Percentiles rank a stretch among this genome's conserved stretches.
Evolutionary conservation across 108 stramenopile species (phyloP).

Genomic region (Fistulifera pelliculosa): DNA sequence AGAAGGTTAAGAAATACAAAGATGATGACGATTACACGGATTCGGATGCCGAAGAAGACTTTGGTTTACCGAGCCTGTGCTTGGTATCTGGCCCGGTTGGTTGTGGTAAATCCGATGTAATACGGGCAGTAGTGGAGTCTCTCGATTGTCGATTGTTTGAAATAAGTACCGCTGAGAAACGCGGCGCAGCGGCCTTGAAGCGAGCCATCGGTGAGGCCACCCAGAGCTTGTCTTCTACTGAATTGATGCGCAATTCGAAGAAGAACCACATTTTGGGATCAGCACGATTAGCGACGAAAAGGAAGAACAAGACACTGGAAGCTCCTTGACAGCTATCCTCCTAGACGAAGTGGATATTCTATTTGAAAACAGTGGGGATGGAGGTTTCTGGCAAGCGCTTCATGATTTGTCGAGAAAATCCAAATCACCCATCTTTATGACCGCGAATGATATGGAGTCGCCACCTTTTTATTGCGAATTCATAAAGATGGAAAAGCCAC

Average conservation of each 20-base stretch:
- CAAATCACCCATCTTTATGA: slow-evolving; percentile 76
- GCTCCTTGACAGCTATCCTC: slow-evolving; percentile 54
- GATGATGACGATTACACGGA: slow-evolving; percentile 37
- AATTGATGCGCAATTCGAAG: slow-evolving; percentile 18
- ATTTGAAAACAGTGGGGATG: slow-evolving; percentile 55
- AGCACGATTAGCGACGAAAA: slow-evolving; percentile 22
- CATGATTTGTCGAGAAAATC: slow-evolving; percentile 35
- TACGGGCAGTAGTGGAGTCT: slow-evolving; percentile 56
- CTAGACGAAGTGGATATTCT: slow-evolving; percentile 81
- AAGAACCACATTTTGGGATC: slow-evolving; percentile 4
- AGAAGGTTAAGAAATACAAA: slow-evolving; percentile 13
- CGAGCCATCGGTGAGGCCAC: slow-evolving; percentile 68
- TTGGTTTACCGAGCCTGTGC: slow-evolving; percentile 30
- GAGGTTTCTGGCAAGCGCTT: slow-evolving; percentile 75
- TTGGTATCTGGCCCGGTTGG: slow-evolving; percentile 56
- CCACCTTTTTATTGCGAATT: slow-evolving; percentile 20
- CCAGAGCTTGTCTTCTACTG: slow-evolving; percentile 57
- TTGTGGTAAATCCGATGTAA: slow-evolving; percentile 59
- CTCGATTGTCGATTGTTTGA: slow-evolving; percentile 58
- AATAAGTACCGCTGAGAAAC: slow-evolving; percentile 53
- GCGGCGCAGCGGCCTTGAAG: slow-evolving; percentile 47
- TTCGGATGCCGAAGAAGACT: slow-evolving; percentile 22
- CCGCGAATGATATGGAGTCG: slow-evolving; percentile 33
- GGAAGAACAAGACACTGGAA: slow-evolving; percentile 22
- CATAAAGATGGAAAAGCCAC: slow-evolving; percentile 29